A percentile compares a stretch with the other conserved stretches of the same genome.
Evolutionary conservation across 2,329 filamentous ascomycete species (phyloP).

Genomic region (Pleomassaria siparia): DNA sequence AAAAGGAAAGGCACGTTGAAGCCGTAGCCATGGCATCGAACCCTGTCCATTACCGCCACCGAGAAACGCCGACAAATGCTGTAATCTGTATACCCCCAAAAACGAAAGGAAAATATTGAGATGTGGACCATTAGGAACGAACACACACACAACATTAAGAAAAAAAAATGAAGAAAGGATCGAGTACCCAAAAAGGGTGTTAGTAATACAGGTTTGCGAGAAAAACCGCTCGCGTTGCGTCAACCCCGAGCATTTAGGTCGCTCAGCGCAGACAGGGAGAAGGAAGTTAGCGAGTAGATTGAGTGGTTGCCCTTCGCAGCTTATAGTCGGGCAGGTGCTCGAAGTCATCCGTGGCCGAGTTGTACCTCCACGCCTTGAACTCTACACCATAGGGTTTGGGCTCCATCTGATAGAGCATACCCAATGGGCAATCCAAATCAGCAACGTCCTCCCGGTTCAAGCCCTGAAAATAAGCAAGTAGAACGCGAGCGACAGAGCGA

Average conservation of each 20-base stretch:
- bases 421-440: slow-evolving; percentile 89
- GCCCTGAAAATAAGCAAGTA: slow-evolving; percentile 96
- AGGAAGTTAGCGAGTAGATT: background rate
- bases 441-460: slow-evolving; percentile 88
- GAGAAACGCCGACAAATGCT: slow-evolving; percentile 5
- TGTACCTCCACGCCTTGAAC: slow-evolving; percentile 93
- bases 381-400: slow-evolving; percentile 98
- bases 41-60: background rate
- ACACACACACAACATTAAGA: background rate
- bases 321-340: slow-evolving; percentile 83
- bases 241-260: background rate
- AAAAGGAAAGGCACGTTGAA: too few species aligned
- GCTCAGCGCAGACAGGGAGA: background rate
- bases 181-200: background rate
- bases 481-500: slow-evolving; percentile 84
- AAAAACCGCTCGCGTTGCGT: background rate
- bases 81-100: background rate
- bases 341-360: slow-evolving; percentile 76
- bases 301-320: slow-evolving; percentile 58
- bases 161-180: background rate
- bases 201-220: slow-evolving; percentile 4
- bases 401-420: slow-evolving; percentile 92
- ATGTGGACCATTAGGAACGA: background rate
- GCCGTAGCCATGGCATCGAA: background rate
- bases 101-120: background rate